phyloP scores from a whole-genome alignment of 768 basidiomycete species.

The Leccinum ochraceum region DNA sequence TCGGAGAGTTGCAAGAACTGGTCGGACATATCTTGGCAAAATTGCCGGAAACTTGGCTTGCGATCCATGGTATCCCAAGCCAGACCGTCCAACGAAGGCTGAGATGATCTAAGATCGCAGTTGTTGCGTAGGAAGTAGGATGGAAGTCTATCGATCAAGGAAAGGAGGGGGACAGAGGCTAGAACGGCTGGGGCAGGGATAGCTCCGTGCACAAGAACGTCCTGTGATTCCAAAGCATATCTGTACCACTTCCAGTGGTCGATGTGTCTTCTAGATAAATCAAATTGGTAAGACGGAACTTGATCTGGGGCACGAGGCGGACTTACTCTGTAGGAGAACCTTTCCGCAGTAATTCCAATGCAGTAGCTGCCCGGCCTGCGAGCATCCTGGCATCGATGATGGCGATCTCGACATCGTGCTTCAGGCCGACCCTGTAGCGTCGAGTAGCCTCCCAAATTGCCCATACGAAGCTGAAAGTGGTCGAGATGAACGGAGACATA shows the following conservation, averaged over 20 bases:
- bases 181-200: constrained; percentile 67
- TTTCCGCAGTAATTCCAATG: constrained; percentile 60
- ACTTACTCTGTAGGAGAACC: constrained; percentile 57
- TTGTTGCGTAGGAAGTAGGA: constrained; percentile 60
- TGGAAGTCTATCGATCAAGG: constrained; percentile 65
- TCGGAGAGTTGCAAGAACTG: constrained; percentile 56
- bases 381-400: constrained; percentile 71
- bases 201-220: constrained; percentile 69
- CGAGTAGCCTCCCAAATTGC: constrained; percentile 80
- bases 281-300: not conserved
- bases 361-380: constrained; percentile 58
- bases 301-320: not conserved
- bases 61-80: constrained; percentile 59
- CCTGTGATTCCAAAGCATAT: constrained; percentile 73
- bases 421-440: constrained; percentile 69
- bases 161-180: constrained; percentile 66
- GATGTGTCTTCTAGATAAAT: constrained; percentile 47
- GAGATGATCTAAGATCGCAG: constrained; percentile 29
- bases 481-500: constrained; percentile 68
- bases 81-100: constrained; percentile 38
- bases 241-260: constrained; percentile 79
- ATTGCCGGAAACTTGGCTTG: constrained; percentile 64
- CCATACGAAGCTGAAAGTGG: constrained; percentile 82
- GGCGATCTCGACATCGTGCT: constrained; percentile 77
- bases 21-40: constrained; percentile 69